A percentile compares a stretch with the other conserved stretches of the same genome.
phyloP scores from a whole-genome alignment of 768 basidiomycete genomes.

The Rhizopogon roseolus region DNA sequence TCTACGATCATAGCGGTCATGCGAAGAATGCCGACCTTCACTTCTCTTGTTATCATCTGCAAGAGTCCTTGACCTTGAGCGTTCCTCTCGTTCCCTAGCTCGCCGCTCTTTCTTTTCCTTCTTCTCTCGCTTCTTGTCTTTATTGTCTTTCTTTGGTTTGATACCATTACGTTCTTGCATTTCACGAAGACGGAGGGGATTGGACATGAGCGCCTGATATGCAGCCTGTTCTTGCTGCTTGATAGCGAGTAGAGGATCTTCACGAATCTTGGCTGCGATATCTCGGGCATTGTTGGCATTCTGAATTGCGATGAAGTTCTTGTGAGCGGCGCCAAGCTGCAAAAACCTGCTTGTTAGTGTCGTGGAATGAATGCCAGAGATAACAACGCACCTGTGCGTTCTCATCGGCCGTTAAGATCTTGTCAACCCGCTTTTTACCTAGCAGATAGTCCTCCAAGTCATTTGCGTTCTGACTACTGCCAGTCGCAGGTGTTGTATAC shows the following conservation, averaged over 20 bases:
- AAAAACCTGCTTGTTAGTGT: constrained; percentile 4
- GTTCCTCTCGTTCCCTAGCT: constrained; percentile 22
- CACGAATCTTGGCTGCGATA: constrained; percentile 88
- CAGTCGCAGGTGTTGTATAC: constrained; percentile 96
- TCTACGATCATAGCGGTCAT: constrained; percentile 22
- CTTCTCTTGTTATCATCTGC: constrained; percentile 15
- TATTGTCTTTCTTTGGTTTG: constrained; percentile 72
- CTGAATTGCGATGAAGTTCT: constrained; percentile 91
- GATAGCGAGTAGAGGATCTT: constrained; percentile 95
- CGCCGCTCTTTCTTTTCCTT: constrained; percentile 38
- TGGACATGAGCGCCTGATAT: constrained; percentile 79
- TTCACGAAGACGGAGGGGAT: constrained; percentile 79
- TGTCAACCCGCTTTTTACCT: constrained; percentile 97
- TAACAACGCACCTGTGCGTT: constrained; percentile 67
- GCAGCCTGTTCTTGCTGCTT: constrained; percentile 97
- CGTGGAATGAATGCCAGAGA: background rate
- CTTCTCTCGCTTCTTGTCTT: constrained; percentile 51
- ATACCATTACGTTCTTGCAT: constrained; percentile 81
- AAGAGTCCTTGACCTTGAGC: constrained; percentile 29
- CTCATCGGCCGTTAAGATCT: constrained; percentile 88
- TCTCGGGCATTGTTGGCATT: constrained; percentile 91
- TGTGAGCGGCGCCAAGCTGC: constrained; percentile 81
- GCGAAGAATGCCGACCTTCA: constrained; percentile 20
- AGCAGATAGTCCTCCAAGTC: constrained; percentile 95
- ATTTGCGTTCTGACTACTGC: constrained; percentile 80